Percentiles rank a stretch among this genome's conserved stretches.
Conservation (phyloP, 768 basidiomycete genomes). For the Lactifluus volemus region DNA sequence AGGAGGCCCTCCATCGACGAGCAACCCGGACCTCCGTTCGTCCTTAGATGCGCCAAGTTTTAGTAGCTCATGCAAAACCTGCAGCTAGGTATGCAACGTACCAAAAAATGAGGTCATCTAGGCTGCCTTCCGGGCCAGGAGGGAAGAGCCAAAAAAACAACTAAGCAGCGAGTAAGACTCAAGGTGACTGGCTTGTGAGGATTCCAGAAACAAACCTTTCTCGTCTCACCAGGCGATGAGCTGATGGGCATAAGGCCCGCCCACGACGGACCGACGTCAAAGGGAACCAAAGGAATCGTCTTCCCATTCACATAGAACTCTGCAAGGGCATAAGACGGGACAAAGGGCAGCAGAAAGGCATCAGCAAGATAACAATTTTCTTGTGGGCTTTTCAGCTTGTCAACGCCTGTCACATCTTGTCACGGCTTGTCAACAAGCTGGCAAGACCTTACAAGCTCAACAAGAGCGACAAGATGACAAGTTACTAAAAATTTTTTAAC, state of each 20-base stretch:
- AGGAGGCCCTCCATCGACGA: conserved; percentile 63
- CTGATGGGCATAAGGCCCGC: conserved; percentile 69
- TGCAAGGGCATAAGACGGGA: conserved; percentile 20
- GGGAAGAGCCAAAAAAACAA: conserved; percentile 85
- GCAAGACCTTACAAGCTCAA: too few species aligned
- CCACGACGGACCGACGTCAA: conserved; percentile 71
- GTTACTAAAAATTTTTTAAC: too few species aligned
- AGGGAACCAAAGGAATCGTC: conserved; percentile 57
- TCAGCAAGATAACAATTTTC: too few species aligned
- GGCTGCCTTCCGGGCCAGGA: conserved; percentile 60
- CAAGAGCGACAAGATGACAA: too few species aligned
- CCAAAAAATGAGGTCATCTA: conserved; percentile 74
- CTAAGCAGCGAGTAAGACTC: conserved; percentile 27
- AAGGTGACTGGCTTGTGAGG: neutral
- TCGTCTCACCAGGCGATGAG: conserved; percentile 46
- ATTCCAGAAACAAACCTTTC: conserved; percentile 39
- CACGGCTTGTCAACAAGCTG: too few species aligned
- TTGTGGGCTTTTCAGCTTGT: too few species aligned
- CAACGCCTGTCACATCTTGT: too few species aligned
- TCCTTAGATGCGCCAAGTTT: conserved; percentile 34
- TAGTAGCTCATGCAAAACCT: neutral
- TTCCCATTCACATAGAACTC: conserved; percentile 66
- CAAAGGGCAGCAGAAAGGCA: neutral
- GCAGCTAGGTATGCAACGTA: conserved; percentile 24
- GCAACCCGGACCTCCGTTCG: conserved; percentile 75